phyloP scores from a whole-genome alignment of 78 protist genomes.

The Protostelium mycophagum region DNA sequence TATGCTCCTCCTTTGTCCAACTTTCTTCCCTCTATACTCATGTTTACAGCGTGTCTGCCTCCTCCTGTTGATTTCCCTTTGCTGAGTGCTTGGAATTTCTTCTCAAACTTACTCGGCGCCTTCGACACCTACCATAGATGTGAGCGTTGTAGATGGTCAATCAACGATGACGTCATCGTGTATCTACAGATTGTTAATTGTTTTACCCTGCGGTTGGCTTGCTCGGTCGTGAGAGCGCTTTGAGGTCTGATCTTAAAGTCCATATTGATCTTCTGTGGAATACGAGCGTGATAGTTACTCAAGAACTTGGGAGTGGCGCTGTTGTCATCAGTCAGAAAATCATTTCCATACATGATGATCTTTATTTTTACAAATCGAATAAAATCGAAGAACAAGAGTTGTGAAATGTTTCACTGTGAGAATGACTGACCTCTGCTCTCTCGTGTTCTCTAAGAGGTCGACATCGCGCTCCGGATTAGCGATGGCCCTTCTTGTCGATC shows the following conservation, averaged over 20 bases:
- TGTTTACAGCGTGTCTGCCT: background rate
- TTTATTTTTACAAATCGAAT: no score
- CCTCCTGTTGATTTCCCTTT: background rate
- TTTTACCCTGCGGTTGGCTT: background rate
- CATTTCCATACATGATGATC: background rate
- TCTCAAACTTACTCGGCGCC: background rate
- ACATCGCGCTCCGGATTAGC: background rate
- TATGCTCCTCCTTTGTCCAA: background rate
- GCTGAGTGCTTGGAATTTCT: background rate
- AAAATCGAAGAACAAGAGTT: no score
- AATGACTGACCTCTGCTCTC: background rate
- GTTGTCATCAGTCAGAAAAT: background rate
- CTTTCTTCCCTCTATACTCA: background rate
- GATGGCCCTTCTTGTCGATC: background rate
- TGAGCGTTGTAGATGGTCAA: no score
- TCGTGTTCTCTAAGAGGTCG: background rate
- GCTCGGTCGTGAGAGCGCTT: background rate
- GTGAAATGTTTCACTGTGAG: no score
- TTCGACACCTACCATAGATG: background rate
- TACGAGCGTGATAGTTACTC: background rate
- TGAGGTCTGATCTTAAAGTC: background rate
- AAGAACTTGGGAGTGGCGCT: background rate
- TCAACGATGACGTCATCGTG: no score
- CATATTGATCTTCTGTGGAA: background rate
- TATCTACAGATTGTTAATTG: no score